Base-by-base conservation (phyloP, 2,329 filamentous ascomycete species). In the Hypoxylon sp. region DNA sequence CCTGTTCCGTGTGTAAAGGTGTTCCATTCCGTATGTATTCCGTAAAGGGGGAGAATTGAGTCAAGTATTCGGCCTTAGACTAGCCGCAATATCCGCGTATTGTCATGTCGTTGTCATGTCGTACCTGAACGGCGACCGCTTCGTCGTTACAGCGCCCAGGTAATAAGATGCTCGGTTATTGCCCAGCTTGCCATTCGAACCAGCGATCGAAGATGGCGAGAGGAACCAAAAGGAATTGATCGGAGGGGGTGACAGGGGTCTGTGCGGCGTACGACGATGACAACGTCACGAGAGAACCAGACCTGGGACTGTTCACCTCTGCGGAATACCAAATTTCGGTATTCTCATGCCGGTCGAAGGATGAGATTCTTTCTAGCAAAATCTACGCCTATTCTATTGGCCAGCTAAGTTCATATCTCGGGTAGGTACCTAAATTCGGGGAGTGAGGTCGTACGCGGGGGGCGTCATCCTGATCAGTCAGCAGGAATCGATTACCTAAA, bases 221-320 rank as follows among this genome's bases (percentile, higher is more conserved):
- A 43, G 6, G 43, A 19, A 30, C 30, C 30, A 53, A 30, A 41
- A 8, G 46, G 17, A 56, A 47, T 52, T 30, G 52, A 47, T 54
- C 37, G 37, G 37, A 41, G 6, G 13, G 34, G 13, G 13, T 3
- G 34, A 39, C n/a, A 24, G 46, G 30, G 32, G 19, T 6, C 44
- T 13, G 13, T 52, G 52, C 51, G 47, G 39, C 56, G 26, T 59
- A 34, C 51, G 56, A 59, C 61, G 61, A 56, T 49, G 52, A 28
- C 41, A 58, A 49, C 19, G 46, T 63, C 55, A 59, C 55, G 44
- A 30, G 37, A 19, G 37, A 41, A 19, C n/a, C 34, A 39, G 34
- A 17, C 37, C 19, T 41, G 37, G 37, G 19, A 41, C 37, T 41
- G n/a, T 19, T n/a, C 4, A 10, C 37, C 37, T 6, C 6, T 17